These are phyloP conservation scores for Aspergillus vadensis DNA, from an alignment of 2,329 filamentous ascomycete species.

Conservation along the genomic window DNA sequence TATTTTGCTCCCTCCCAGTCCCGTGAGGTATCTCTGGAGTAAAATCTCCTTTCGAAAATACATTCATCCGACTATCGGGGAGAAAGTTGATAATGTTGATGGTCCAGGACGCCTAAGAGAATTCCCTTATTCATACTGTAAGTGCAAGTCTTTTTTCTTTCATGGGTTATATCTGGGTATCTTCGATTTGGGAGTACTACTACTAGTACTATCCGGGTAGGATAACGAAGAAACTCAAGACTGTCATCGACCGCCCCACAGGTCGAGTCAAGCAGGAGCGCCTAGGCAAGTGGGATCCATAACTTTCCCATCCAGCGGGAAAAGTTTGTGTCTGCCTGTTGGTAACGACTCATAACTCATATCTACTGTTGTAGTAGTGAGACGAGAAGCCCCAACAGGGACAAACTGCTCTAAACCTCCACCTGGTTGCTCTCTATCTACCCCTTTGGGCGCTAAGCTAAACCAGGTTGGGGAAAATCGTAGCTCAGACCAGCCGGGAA, in stretches of 20 bases:
- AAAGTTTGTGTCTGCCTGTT: conserved; percentile 10
- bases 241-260: conserved; percentile 13
- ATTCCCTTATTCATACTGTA: background rate
- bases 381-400: too few relatives aligned
- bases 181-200: background rate
- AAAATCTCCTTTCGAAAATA: background rate
- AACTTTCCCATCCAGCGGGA: conserved; percentile 4
- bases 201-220: background rate
- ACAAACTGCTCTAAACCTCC: too few relatives aligned
- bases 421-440: too few relatives aligned
- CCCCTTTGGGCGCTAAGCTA: background rate
- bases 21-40: background rate
- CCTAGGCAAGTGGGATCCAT: conserved; percentile 8
- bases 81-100: background rate
- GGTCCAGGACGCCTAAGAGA: background rate
- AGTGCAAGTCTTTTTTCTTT: background rate
- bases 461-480: background rate
- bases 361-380: too few relatives aligned
- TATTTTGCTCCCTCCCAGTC: background rate
- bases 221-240: conserved; percentile 2
- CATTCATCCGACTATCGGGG: background rate
- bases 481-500: conserved; percentile 21
- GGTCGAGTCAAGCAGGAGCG: background rate
- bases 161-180: background rate
- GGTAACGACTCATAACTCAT: background rate